Conservation (phyloP, 139 green algal genomes). For the Chlamydomonas eustigma region DNA sequence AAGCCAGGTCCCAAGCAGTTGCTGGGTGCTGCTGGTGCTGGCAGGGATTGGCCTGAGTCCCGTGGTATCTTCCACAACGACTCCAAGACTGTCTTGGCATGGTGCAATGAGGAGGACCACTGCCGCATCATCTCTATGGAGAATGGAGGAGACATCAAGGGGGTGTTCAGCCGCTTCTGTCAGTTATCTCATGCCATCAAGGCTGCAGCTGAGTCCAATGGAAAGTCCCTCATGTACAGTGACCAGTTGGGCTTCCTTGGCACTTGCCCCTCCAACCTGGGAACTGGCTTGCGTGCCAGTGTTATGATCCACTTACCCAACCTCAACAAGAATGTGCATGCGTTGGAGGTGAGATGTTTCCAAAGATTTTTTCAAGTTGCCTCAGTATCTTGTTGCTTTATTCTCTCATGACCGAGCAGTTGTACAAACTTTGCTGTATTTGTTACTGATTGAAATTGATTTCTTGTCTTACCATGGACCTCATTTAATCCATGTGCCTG, state of each 20-base stretch:
- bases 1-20: constrained; percentile 12
- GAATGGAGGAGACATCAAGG: constrained; percentile 17
- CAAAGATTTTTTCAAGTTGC: no score
- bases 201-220: constrained; percentile 3
- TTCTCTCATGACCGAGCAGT: no score
- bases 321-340: constrained; percentile 20
- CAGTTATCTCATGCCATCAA: constrained; percentile 17
- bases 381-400: no score
- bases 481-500: no score
- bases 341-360: no score
- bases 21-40: constrained; percentile 7
- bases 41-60: constrained; percentile 6
- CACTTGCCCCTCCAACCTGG: constrained; percentile 19
- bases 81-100: constrained; percentile 12
- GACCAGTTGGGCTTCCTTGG: constrained; percentile 13
- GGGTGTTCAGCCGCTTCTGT: constrained; percentile 14
- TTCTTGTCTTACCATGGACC: no score
- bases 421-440: no score
- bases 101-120: constrained; percentile 21
- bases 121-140: constrained; percentile 22
- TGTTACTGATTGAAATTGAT: no score
- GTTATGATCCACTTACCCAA: constrained; percentile 9
- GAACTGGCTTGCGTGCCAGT: constrained; percentile 17
- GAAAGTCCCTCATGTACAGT: constrained; percentile 12
- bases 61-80: constrained; percentile 20